Evolutionary conservation across 148 eudicot species (phyloP), one percentile per base, ranked within the genome.

Genomic region (Fagopyrum tataricum): DNA sequence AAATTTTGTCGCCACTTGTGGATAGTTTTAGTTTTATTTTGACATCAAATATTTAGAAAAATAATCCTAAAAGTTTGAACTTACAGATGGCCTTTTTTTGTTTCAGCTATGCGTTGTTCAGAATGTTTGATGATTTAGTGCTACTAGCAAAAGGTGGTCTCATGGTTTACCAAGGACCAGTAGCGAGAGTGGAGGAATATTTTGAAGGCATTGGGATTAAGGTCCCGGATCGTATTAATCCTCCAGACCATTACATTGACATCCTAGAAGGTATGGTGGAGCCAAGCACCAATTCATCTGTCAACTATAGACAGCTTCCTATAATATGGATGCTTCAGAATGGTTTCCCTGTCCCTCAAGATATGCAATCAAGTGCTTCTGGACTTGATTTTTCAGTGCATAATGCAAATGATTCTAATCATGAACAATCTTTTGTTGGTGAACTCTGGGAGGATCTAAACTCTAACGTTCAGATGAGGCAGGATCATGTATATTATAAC

Each of bases 31-130:
- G 37, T 31, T 31, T 31, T 31, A 31, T 14, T 4, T 51, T 51
- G 15, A 20, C 18, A 14, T 13, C 8, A 6, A 6, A 12, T 47
- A 47, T 2, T n/a, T 24, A 56, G 62, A 62, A 13, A 31, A 11
- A 37, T 31, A 23, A 11, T 0, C 15, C 5, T 4, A 31, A 0
- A 37, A 37, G 1, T 64, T 64, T 64, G 69, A 64, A 9, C 69
- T 37, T 0, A 64, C 44, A 5, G 8, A 13, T 37, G n/a, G 4
- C 42, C 37, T 13, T 64, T 64, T 70, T 61, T 26, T 44, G 10
- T 17, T 44, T 59, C 78, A 76, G 78, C 74, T 76, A 76, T 17
- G 74, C 78, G 18, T 51, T 76, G 78, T 76, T 76, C 74, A 70
- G 71, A 62, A 76, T 76, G 78, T 76, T 76, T 42, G 78, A 76